Conservation (phyloP, 2,329 filamentous ascomycete species). For the Lojkania enalia region DNA sequence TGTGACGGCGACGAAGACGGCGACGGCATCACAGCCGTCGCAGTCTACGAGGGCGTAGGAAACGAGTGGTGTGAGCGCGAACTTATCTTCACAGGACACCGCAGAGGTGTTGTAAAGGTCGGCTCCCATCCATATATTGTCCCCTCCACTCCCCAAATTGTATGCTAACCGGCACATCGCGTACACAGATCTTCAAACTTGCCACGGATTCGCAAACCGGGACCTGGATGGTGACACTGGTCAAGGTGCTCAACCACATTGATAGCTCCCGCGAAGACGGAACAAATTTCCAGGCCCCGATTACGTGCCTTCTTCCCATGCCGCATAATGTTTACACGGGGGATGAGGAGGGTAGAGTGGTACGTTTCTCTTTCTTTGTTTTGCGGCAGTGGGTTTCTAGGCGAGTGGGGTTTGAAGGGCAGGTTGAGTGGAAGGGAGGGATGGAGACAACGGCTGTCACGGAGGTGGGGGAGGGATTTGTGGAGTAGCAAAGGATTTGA, state of each 20-base stretch:
- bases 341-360: constrained; percentile 86
- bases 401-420: constrained; percentile 9
- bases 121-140: constrained; percentile 8
- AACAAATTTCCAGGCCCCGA: constrained; percentile 62
- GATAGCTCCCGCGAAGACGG: constrained; percentile 68
- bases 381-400: constrained; percentile 9
- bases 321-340: constrained; percentile 86
- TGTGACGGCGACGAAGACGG: constrained; percentile 63
- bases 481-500: too few relatives aligned
- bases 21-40: constrained; percentile 78
- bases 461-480: neutral
- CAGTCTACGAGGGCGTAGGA: constrained; percentile 88
- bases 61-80: constrained; percentile 91
- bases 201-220: constrained; percentile 58
- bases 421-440: constrained; percentile 21
- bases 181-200: constrained; percentile 63
- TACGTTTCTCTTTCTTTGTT: constrained; percentile 24
- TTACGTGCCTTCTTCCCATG: constrained; percentile 85
- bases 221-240: constrained; percentile 74
- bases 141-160: constrained; percentile 2
- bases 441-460: constrained; percentile 1
- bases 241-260: constrained; percentile 80
- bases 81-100: constrained; percentile 87
- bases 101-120: constrained; percentile 77
- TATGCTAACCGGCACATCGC: neutral